Conservation (phyloP, 305 asterid genomes). For the Fraxinus sp. region DNA sequence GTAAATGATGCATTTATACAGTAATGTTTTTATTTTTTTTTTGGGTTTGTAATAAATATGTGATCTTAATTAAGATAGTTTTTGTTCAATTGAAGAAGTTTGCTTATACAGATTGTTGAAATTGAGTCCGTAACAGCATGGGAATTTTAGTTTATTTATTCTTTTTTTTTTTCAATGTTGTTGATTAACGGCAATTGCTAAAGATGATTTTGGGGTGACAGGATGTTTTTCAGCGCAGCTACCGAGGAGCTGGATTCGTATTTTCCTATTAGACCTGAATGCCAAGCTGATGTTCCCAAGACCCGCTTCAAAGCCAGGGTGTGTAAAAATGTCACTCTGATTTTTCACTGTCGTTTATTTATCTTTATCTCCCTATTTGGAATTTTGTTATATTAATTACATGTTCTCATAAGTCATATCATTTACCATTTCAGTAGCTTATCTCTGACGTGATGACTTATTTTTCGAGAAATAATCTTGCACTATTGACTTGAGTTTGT, state of each 20-base stretch:
- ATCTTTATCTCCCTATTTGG: background rate
- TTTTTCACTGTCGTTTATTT: conserved; percentile 9
- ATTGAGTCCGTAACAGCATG: conserved; percentile 3
- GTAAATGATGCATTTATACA: background rate
- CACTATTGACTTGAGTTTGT: background rate
- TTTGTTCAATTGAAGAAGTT: background rate
- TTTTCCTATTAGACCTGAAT: conserved; percentile 77
- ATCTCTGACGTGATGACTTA: background rate
- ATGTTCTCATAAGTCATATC: background rate
- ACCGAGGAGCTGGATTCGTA: conserved; percentile 75
- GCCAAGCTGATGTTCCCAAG: conserved; percentile 76
- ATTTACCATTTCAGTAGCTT: background rate
- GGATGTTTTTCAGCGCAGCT: conserved; percentile 50
- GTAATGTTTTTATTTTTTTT: background rate
- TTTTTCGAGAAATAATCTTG: background rate
- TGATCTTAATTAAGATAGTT: background rate
- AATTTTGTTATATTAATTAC: background rate
- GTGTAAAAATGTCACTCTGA: conserved; percentile 15
- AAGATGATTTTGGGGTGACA: conserved; percentile 27
- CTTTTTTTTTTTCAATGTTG: background rate
- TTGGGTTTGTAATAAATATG: background rate
- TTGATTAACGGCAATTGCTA: conserved; percentile 15
- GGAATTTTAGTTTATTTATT: conserved; percentile 17
- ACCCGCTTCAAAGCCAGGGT: conserved; percentile 90
- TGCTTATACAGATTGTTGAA: conserved; percentile 20